Evolutionary conservation across 805 yeast species (phyloP), one percentile per base, ranked within the genome.

Genomic region (Kregervanrija delftensis): DNA sequence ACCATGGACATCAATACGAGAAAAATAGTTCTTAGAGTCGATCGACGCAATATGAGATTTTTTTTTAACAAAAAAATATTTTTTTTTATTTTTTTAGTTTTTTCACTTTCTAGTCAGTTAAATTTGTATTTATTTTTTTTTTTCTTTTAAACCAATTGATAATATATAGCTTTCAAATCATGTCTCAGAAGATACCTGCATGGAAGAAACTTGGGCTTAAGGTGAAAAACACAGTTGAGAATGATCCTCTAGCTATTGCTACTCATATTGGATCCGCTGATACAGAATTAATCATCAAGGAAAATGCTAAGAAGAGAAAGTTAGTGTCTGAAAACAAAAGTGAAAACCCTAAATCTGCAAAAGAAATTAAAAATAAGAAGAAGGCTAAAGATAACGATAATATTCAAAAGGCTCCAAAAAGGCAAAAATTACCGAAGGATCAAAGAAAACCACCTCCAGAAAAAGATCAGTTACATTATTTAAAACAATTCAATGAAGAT

Each of bases 121-220:
- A 22, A 22, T 22, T 17, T 6, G 33, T 8, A 5, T 11, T 32
- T n/a, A 12, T 32, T 32, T 32, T 4, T 11, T 30, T 32, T 9
- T 12, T 32, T 41, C 31, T 37, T 16, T 12, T 8, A 22, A 35
- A 15, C 3, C 52, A 14, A 33, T 42, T 39, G 43, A 51, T 35
- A 49, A 49, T 39, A 42, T 33, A 51, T 58, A 51, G 63, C 12
- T 14, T 15, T 34, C 5, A n/a, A 41, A 33, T 14, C 5, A 14
- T 47, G 49, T 49, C 51, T n/a, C 12, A 32, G 13, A 32, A 32
- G 5, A 11, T 77, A n/a, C 95, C 95, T 34, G 95, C 95, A 1
- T 86, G 95, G 95, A 86, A 86, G 60, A 72, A 79, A 54, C 69
- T 82, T 8, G 95, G 95, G 30, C 72, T 86, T 36, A 69, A 78